Conservation (phyloP, 2,329 filamentous ascomycete genomes). For the Talaromyces sp. region DNA sequence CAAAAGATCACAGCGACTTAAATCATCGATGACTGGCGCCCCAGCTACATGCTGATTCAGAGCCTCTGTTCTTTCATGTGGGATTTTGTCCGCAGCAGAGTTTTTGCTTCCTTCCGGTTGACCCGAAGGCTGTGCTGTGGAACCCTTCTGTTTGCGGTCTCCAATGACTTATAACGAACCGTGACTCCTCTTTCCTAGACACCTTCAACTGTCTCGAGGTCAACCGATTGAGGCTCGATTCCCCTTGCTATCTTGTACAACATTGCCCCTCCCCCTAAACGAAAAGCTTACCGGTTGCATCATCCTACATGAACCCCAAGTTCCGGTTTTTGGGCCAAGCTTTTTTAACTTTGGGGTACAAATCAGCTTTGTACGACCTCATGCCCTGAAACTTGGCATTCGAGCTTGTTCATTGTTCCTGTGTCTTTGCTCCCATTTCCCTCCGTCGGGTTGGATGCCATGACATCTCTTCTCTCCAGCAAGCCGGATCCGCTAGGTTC, state of each 20-base stretch:
- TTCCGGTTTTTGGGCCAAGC: not conserved
- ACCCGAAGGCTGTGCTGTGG: slow-evolving; percentile 30
- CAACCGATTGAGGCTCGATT: too few relatives aligned
- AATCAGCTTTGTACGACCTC: slow-evolving; percentile 6
- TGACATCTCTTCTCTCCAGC: slow-evolving; percentile 10
- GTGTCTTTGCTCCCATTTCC: not conserved
- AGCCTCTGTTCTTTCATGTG: slow-evolving; percentile 7
- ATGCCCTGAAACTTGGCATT: slow-evolving; percentile 6
- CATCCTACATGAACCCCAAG: not conserved
- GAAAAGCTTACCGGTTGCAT: not conserved
- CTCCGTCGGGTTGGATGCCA: not conserved
- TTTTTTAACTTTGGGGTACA: not conserved
- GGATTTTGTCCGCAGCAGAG: not conserved
- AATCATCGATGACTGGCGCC: too few relatives aligned
- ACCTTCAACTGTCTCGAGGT: too few relatives aligned
- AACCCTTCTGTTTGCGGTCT: slow-evolving; percentile 14
- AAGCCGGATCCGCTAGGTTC: slow-evolving; percentile 2
- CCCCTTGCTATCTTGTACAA: not conserved
- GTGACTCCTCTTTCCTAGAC: too few relatives aligned
- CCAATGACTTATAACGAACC: not conserved
- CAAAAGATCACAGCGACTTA: not conserved
- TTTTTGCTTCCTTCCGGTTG: slow-evolving; percentile 18
- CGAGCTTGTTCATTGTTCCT: not conserved
- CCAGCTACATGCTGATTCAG: too few relatives aligned
- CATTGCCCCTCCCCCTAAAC: slow-evolving; percentile 1